phyloP scores from a whole-genome alignment of 1,284 basidiomycete species.

The Tilletia setariae region DNA sequence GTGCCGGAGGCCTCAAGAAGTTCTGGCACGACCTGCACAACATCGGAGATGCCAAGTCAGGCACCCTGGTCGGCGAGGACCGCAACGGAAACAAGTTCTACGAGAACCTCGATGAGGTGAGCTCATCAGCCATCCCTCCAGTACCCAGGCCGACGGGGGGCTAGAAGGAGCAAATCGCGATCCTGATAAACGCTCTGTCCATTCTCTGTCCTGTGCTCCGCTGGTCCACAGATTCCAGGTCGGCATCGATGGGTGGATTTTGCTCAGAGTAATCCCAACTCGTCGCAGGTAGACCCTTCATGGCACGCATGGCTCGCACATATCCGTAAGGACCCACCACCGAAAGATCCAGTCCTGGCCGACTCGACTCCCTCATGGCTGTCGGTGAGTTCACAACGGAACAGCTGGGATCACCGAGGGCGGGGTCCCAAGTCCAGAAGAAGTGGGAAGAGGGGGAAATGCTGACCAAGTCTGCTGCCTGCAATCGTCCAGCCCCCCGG shows the following conservation, averaged over 20 bases:
- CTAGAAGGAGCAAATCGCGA: background rate
- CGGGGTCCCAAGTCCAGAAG: background rate
- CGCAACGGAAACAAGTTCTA: constrained; percentile 52
- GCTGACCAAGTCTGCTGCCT: background rate
- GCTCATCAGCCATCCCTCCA: background rate
- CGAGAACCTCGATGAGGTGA: constrained; percentile 46
- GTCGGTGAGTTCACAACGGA: background rate
- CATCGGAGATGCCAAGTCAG: constrained; percentile 53
- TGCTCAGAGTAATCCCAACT: constrained; percentile 41
- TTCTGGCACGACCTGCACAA: constrained; percentile 51
- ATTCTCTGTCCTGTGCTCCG: background rate
- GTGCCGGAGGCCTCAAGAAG: constrained; percentile 43
- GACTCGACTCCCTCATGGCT: background rate
- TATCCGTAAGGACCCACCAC: constrained; percentile 43
- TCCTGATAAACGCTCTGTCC: background rate
- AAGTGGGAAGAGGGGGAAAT: background rate
- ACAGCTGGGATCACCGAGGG: too few species aligned
- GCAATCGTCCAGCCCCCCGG: constrained; percentile 20
- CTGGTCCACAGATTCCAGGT: constrained; percentile 27
- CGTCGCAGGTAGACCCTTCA: constrained; percentile 46
- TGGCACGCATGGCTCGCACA: constrained; percentile 53
- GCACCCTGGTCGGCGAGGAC: constrained; percentile 49
- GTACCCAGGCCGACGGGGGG: background rate
- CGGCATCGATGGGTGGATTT: constrained; percentile 53
- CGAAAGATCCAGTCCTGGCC: constrained; percentile 29